Conservation (phyloP, 345 rosid genomes). For the Xanthoceras sorbifolium region DNA sequence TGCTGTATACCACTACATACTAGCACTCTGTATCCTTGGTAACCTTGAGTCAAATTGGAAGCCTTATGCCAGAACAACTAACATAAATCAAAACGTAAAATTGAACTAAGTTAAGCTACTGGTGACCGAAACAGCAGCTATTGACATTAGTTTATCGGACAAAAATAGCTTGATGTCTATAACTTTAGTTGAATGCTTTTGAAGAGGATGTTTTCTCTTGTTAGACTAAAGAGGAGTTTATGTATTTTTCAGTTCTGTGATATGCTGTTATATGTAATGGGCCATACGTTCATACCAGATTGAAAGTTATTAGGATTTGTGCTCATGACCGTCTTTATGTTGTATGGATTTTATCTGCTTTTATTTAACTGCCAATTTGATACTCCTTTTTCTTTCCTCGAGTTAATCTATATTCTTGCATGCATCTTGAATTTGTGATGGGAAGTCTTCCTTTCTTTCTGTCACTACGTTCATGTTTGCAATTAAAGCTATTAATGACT, state of each 20-base stretch:
- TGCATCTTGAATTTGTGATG: neutral
- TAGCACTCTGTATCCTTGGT: neutral
- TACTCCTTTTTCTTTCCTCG: neutral
- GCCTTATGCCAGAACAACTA: neutral
- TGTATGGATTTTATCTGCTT: neutral
- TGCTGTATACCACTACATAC: neutral
- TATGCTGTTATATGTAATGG: neutral
- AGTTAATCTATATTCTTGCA: neutral
- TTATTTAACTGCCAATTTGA: neutral
- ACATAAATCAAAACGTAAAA: neutral
- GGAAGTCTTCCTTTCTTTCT: neutral
- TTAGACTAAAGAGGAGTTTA: neutral
- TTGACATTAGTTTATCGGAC: neutral
- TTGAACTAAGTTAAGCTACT: neutral
- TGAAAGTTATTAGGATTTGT: neutral
- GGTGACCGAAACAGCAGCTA: neutral
- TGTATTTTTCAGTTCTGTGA: neutral
- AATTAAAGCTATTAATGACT: neutral
- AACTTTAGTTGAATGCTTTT: neutral
- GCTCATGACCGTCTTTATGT: neutral
- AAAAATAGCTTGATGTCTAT: neutral
- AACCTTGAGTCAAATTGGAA: slow-evolving; percentile 1
- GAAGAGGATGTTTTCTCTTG: neutral
- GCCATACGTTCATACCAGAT: neutral
- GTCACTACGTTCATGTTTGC: neutral